Base-by-base conservation (phyloP, 768 basidiomycete species). In the Leucocoprinus birnbaumii region DNA sequence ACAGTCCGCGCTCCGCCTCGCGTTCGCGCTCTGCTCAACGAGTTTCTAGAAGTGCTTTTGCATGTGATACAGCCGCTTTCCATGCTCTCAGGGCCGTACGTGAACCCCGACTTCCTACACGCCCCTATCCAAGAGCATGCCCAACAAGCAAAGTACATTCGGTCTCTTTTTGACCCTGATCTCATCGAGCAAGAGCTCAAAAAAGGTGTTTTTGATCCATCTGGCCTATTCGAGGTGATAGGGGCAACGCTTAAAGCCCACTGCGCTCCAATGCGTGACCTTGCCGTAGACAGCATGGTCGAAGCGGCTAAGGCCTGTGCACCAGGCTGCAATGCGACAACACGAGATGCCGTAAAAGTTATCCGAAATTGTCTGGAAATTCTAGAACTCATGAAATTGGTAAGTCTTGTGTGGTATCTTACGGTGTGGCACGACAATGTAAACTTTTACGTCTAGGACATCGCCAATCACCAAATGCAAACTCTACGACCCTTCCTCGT, bases 401-500 rank as follows among this genome's bases (percentile, higher is more conserved):
- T 91, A 65, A 65, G 90, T 82, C 43, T 27, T 57, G 31, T 60
- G 26, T 48, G 51, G 53, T 59, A 35, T 19, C 18, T 53, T 25
- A 24, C 24, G 58, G 47, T 55, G 59, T 18, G n/a, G 27, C 10
- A 58, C 44, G 40, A 40, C 24, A 38, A 56, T 50, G 26, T 38
- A 57, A 58, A 61, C 49, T 66, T 38, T 64, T 56, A 46, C 61
- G 57, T 65, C 40, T 63, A 96, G 94, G 94, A 97, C 68, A 94
- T 97, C 58, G 94, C 94, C 24, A 97, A 97, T 67, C 94, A 96
- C 71, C 94, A 96, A 71, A 81, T 97, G 27, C 89, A 93, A 65
- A 87, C 90, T 27, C 78, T 95, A n/a, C 86, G 94, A 48, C 91
- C 93, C n/a, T 92, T 87, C 73, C 82, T 97, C 54, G 79, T 91